Conservation (phyloP, 73 alveolate species). For the Paramecium pentaurelia region DNA sequence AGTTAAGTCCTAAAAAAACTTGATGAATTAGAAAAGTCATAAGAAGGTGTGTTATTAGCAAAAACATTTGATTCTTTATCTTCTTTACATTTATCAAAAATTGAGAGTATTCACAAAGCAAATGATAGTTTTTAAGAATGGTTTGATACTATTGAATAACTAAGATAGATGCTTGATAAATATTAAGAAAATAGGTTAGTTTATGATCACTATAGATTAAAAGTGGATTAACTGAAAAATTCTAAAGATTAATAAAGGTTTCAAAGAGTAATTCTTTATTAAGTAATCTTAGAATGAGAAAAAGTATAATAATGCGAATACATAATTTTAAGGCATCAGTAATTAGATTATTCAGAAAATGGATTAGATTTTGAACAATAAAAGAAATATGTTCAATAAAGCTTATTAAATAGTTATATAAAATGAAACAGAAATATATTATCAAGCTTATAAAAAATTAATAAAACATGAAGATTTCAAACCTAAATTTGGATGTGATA, state of each 20-base stretch:
- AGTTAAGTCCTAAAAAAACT: neutral
- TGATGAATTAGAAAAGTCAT: conserved; percentile 21
- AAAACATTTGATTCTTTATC: neutral
- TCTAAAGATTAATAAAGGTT: neutral
- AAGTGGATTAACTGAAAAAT: neutral
- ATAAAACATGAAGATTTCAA: neutral
- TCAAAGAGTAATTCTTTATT: neutral
- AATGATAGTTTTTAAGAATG: neutral
- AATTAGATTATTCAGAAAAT: neutral
- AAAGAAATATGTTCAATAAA: neutral
- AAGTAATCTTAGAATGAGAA: neutral
- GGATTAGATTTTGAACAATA: neutral
- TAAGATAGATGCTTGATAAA: neutral
- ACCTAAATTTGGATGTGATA: neutral
- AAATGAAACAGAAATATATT: neutral
- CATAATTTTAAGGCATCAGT: neutral
- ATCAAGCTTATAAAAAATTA: neutral
- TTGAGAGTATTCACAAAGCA: neutral
- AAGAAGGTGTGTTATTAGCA: neutral
- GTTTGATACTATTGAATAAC: conserved; percentile 19
- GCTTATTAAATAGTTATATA: neutral
- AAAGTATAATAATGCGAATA: neutral
- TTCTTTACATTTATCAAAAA: neutral
- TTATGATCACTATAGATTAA: conserved; percentile 26
- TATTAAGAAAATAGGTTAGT: conserved; percentile 35